Evolutionary conservation across 306 rosid genomes (phyloP), one percentile per base, ranked within the genome.

Genomic region (Cicer chorassanicum): DNA sequence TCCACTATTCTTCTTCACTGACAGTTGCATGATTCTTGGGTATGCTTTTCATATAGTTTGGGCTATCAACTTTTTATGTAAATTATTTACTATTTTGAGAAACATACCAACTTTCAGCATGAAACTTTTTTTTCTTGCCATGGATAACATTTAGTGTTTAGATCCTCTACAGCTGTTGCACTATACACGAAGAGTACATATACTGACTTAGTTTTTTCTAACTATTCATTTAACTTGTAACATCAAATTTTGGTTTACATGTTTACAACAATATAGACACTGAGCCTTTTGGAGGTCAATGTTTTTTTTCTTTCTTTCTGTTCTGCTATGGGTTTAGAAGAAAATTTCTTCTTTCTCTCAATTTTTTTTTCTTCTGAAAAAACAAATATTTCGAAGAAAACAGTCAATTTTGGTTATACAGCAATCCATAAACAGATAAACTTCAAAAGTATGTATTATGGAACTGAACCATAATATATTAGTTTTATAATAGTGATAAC

Each of bases 21-120:
- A 95, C 80, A 95, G 98, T 85, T 95, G 99, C 91, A 90, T 83
- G 70, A 95, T 95, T 77, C 97, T 95, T 44, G 99, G 99, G 99
- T 95, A 92, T 72, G 89, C 50, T 73, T 65, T 45, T 43, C 62
- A 64, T 38, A 50, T 79, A 15, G 69, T 49, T 55, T 54, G 11
- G 49, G 81, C 43, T 48, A 36, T 53, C 54, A 53, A 36, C 61
- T 72, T 50, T 55, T 66, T 36, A 16, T 36, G 8, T 59, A 16
- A 59, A 49, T 43, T 14, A 57, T 29, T 45, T 38, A 42, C 21
- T 44, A 48, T 38, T 43, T 42, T 34, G 64, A 45, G 43, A 3
- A 67, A 42, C 8, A 43, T 36, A 14, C 70, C 72, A 34, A 29
- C 34, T 49, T 78, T 24, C 48, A 41, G 55, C 43, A 53, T 57